Percentiles rank a stretch among this genome's conserved stretches.
Conservation (phyloP, 306 rosid genomes). For the Oemleria cerasiformis region DNA sequence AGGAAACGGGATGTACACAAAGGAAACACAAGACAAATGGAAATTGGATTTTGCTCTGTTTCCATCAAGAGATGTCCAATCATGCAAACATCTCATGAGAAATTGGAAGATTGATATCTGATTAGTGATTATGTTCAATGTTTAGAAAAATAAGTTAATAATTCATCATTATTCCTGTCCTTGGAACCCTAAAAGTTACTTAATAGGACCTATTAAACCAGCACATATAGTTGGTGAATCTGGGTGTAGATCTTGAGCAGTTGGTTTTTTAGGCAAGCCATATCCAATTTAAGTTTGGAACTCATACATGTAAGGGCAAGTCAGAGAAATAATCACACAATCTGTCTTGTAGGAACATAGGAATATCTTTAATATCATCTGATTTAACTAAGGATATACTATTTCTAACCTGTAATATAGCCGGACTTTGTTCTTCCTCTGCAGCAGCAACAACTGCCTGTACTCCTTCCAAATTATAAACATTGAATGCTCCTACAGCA, state of each 20-base stretch:
- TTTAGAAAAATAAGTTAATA: not conserved
- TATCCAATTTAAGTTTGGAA: too few relatives aligned
- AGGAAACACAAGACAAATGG: not conserved
- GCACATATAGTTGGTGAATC: too few relatives aligned
- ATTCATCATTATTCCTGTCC: too few relatives aligned
- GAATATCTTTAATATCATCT: not conserved
- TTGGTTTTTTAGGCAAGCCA: too few relatives aligned
- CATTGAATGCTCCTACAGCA: slow-evolving; percentile 98
- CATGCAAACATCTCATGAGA: not conserved
- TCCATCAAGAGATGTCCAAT: not conserved
- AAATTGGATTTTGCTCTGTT: slow-evolving; percentile 1
- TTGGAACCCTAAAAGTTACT: slow-evolving; percentile 4
- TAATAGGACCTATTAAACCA: too few relatives aligned
- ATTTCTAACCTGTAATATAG: slow-evolving; percentile 80
- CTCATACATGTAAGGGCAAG: too few relatives aligned
- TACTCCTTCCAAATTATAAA: slow-evolving; percentile 94
- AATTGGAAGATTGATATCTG: not conserved
- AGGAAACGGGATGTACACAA: not conserved
- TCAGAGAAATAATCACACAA: not conserved
- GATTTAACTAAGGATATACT: slow-evolving; percentile 14
- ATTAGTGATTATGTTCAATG: not conserved
- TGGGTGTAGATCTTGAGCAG: too few relatives aligned
- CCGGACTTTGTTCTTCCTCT: slow-evolving; percentile 88
- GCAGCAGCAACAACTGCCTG: slow-evolving; percentile 93
- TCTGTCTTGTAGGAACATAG: not conserved